These are phyloP conservation scores for Auriscalpium orientale DNA, from an alignment of 768 basidiomycete genomes.

Conservation along the genomic window DNA sequence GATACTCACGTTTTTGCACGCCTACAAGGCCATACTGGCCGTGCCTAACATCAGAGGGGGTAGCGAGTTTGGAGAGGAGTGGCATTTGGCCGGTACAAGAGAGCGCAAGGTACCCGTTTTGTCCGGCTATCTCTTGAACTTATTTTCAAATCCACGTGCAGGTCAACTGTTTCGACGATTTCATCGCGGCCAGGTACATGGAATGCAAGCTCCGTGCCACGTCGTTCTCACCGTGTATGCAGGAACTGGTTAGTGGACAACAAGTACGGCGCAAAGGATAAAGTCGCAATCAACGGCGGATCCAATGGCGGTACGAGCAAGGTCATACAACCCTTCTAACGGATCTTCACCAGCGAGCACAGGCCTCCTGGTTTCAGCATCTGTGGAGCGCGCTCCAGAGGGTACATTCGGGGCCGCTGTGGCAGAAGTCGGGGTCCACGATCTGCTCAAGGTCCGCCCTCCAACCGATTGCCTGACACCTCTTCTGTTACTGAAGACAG, in stretches of 20 bases:
- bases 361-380: slow-evolving; percentile 83
- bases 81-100: slow-evolving; percentile 66
- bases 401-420: slow-evolving; percentile 71
- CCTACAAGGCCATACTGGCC: slow-evolving; percentile 62
- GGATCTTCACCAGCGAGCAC: background rate
- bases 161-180: slow-evolving; percentile 76
- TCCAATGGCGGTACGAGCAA: slow-evolving; percentile 65
- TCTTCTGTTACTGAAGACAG: background rate
- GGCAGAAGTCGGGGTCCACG: slow-evolving; percentile 77
- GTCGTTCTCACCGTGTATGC: background rate
- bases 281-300: slow-evolving; percentile 70
- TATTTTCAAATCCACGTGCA: slow-evolving; percentile 17
- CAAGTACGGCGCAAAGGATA: slow-evolving; percentile 59
- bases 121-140: background rate
- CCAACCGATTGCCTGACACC: background rate
- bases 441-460: slow-evolving; percentile 59
- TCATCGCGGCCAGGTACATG: slow-evolving; percentile 70
- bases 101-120: slow-evolving; percentile 52
- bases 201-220: background rate
- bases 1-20: slow-evolving; percentile 66
- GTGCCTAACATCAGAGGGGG: slow-evolving; percentile 47
- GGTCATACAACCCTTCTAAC: too few species aligned
- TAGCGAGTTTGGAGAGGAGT: slow-evolving; percentile 76
- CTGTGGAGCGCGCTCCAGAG: slow-evolving; percentile 70
- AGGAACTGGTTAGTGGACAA: slow-evolving; percentile 70